These are phyloP conservation scores for Juglanconis oblonga DNA, from an alignment of 2,329 filamentous ascomycete genomes.

Conservation along the genomic window DNA sequence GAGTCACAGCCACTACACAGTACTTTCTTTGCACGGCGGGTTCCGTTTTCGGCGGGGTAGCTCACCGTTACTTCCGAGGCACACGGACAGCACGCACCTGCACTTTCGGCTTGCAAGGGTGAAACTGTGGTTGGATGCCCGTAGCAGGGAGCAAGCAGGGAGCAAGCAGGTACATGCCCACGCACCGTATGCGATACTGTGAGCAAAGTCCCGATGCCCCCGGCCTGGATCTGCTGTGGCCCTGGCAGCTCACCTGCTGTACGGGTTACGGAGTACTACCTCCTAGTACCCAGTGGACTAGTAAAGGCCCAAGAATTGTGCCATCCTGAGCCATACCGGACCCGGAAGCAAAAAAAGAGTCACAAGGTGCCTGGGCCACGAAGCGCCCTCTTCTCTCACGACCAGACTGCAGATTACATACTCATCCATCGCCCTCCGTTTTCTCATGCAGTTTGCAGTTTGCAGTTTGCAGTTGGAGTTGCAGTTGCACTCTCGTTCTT, in stretches of 20 bases:
- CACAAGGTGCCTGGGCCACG: not conserved
- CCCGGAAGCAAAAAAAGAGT: constrained; percentile 2
- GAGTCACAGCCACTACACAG: too few species aligned
- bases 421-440: not conserved
- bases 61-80: not conserved
- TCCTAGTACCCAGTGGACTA: not conserved
- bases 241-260: not conserved
- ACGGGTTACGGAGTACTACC: not conserved
- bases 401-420: not conserved
- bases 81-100: not conserved
- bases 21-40: too few species aligned
- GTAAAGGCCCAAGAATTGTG: not conserved
- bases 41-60: not conserved
- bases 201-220: too few species aligned
- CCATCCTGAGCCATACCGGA: not conserved
- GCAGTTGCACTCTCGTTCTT: not conserved
- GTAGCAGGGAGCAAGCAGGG: too few species aligned
- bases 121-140: too few species aligned
- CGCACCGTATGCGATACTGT: not conserved
- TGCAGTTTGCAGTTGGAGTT: too few species aligned
- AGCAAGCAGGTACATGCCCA: too few species aligned
- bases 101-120: not conserved
- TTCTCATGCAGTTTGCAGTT: not conserved
- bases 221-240: too few species aligned
- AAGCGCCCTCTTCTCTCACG: not conserved